phyloP scores from a whole-genome alignment of 2,329 filamentous ascomycete species.

The Verticillium klebahnii region DNA sequence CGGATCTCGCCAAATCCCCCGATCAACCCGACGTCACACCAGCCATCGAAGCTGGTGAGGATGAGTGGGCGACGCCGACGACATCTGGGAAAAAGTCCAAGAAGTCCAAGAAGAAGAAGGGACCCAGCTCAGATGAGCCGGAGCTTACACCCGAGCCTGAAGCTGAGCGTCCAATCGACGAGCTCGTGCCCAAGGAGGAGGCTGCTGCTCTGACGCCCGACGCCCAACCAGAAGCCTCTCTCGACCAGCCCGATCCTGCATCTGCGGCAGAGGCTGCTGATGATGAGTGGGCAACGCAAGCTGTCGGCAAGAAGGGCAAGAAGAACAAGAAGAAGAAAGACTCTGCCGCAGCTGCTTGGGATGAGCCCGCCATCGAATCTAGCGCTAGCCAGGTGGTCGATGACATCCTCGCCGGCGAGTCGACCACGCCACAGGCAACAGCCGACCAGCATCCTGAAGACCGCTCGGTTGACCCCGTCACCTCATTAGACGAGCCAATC shows the following conservation, averaged over 20 bases:
- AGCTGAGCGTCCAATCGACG: background rate
- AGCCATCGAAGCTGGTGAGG: slow-evolving; percentile 8
- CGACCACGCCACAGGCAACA: background rate
- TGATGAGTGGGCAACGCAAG: slow-evolving; percentile 9
- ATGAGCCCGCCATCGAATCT: background rate
- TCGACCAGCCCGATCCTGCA: background rate
- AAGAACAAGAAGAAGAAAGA: slow-evolving; percentile 11
- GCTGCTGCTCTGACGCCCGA: background rate
- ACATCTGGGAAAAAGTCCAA: slow-evolving; percentile 17
- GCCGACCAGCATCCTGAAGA: background rate
- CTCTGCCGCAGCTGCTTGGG: background rate
- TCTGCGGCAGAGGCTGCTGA: slow-evolving; percentile 7
- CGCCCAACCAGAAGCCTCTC: background rate
- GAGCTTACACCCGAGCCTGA: background rate
- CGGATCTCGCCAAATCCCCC: background rate
- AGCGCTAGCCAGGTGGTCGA: background rate
- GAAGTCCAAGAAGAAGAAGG: slow-evolving; percentile 12
- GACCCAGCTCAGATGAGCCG: background rate
- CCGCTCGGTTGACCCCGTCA: background rate
- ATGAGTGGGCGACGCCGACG: slow-evolving; percentile 9
- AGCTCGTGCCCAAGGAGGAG: background rate
- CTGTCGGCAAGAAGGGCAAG: slow-evolving; percentile 17
- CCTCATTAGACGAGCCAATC: background rate
- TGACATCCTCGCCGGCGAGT: background rate
- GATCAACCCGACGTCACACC: background rate